These are phyloP conservation scores for Coemansia sp. DNA, from an alignment of 192 early-diverging fungal species.

Conservation along the genomic window DNA sequence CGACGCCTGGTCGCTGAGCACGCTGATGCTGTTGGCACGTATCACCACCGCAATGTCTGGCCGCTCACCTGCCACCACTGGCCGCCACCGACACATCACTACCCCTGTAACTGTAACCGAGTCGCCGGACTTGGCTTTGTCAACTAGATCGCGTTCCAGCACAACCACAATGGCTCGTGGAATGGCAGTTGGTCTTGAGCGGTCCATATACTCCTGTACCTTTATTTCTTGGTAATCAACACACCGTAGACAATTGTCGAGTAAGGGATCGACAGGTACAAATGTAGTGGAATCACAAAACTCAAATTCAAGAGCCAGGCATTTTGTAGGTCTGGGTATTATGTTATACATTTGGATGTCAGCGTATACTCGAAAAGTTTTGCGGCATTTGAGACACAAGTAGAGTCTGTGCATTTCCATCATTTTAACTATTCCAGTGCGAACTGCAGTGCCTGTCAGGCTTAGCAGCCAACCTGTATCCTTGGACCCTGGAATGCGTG, in stretches of 20 bases:
- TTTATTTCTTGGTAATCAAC: slow-evolving; percentile 80
- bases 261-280: slow-evolving; percentile 19
- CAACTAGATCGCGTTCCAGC: slow-evolving; percentile 63
- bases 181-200: slow-evolving; percentile 65
- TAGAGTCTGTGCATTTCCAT: slow-evolving; percentile 61
- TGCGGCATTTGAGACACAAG: slow-evolving; percentile 61
- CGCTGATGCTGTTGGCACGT: slow-evolving; percentile 93
- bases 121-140: slow-evolving; percentile 70
- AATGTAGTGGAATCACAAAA: slow-evolving; percentile 8
- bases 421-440: slow-evolving; percentile 69
- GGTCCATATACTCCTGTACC: slow-evolving; percentile 69
- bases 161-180: slow-evolving; percentile 61
- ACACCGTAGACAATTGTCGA: slow-evolving; percentile 52
- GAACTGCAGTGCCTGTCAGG: slow-evolving; percentile 66
- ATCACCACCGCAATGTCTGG: slow-evolving; percentile 91
- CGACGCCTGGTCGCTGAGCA: slow-evolving; percentile 87
- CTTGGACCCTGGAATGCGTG: slow-evolving; percentile 58
- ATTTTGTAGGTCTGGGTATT: slow-evolving; percentile 56
- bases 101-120: slow-evolving; percentile 92
- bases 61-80: slow-evolving; percentile 54
- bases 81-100: slow-evolving; percentile 63
- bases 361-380: slow-evolving; percentile 56
- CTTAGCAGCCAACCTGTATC: slow-evolving; percentile 63
- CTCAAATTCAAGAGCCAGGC: slow-evolving; percentile 11
- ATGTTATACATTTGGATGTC: slow-evolving; percentile 68